A percentile compares a stretch with the other conserved stretches of the same genome.
These are phyloP conservation scores for Alternaria ventricosa DNA, from an alignment of 2,329 filamentous ascomycete genomes.

Conservation along the genomic window DNA sequence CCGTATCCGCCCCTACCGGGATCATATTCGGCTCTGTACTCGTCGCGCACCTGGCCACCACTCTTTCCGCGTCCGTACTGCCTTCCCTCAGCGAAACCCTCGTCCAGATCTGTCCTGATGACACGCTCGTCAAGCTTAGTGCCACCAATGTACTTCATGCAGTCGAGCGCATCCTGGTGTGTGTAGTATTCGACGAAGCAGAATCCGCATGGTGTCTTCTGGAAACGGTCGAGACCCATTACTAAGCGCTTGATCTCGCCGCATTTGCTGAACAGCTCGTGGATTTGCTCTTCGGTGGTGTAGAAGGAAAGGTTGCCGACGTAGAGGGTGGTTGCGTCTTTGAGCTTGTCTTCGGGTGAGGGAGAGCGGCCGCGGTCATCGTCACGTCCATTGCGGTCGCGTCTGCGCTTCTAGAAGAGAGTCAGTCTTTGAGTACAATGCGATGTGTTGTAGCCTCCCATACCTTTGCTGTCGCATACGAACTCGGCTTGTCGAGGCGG, in stretches of 20 bases:
- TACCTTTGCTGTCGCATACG: constrained; percentile 88
- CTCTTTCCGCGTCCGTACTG: constrained; percentile 97
- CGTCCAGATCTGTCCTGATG: constrained; percentile 93
- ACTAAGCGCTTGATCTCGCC: constrained; percentile 98
- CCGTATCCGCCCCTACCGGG: constrained; percentile 91
- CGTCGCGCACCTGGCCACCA: constrained; percentile 94
- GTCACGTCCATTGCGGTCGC: constrained; percentile 65
- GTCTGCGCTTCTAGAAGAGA: constrained; percentile 70
- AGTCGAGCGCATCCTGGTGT: constrained; percentile 95
- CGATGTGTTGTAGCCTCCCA: background rate
- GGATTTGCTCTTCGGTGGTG: constrained; percentile 98
- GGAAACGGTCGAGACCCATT: constrained; percentile 96
- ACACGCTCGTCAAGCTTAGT: constrained; percentile 98
- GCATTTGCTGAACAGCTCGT: constrained; percentile 92
- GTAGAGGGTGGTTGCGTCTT: constrained; percentile 91
- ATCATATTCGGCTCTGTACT: constrained; percentile 97
- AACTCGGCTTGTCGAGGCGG: constrained; percentile 89
- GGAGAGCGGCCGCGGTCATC: constrained; percentile 57
- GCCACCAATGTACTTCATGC: constrained; percentile 97
- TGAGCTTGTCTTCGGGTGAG: constrained; percentile 78
- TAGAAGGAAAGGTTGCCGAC: constrained; percentile 98
- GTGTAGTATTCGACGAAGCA: constrained; percentile 99
- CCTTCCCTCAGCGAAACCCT: constrained; percentile 92
- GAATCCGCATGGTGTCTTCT: constrained; percentile 98
- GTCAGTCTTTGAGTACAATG: constrained; percentile 10